Evolutionary conservation across 768 basidiomycete genomes (phyloP).

Genomic region (Tylopilus subfusipes): DNA sequence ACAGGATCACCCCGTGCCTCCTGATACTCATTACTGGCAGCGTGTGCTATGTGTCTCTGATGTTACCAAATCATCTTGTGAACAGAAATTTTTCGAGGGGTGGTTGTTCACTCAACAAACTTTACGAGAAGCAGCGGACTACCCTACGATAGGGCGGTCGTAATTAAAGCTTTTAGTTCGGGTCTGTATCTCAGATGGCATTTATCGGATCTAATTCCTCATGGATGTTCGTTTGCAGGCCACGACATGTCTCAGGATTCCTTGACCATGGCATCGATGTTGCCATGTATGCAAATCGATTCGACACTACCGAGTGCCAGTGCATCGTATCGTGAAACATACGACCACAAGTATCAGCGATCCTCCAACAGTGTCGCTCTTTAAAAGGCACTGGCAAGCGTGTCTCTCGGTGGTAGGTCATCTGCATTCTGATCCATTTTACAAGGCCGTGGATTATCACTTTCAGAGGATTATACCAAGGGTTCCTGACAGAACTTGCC

Average conservation of each 20-base stretch:
- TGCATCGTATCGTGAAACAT: neutral
- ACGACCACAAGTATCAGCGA: neutral
- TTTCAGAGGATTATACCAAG: neutral
- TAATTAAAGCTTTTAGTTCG: constrained; percentile 57
- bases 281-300: constrained; percentile 6
- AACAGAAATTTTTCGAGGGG: constrained; percentile 46
- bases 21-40: constrained; percentile 30
- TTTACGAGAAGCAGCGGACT: constrained; percentile 43
- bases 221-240: neutral
- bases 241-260: constrained; percentile 30
- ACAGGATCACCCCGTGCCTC: constrained; percentile 37
- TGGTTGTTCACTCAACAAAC: constrained; percentile 43
- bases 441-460: neutral
- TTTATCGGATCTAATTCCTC: neutral
- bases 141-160: constrained; percentile 55
- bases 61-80: neutral
- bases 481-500: neutral
- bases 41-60: neutral
- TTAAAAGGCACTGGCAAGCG: neutral
- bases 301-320: no score
- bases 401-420: constrained; percentile 1
- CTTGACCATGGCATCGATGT: constrained; percentile 21
- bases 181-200: constrained; percentile 24
- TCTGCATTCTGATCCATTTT: neutral
- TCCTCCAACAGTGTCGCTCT: constrained; percentile 5